Evolutionary conservation across 495 filamentous ascomycete species (phyloP), one percentile per base, ranked within the genome.

Genomic region (Daldinia childiae): DNA sequence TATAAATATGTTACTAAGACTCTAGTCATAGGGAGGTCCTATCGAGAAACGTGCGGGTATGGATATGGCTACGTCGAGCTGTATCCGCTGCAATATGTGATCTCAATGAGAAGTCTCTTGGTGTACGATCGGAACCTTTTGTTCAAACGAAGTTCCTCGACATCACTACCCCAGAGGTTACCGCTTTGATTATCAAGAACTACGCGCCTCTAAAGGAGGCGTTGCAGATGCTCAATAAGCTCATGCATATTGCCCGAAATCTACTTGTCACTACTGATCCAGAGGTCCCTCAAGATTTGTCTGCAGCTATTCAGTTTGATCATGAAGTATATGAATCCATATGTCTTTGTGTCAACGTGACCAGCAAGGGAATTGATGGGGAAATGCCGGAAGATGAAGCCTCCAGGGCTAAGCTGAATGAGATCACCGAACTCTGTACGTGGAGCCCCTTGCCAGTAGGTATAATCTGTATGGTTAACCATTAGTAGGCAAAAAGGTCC

Each of bases 321-420:
- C 89, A 92, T 73, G 87, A 93, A 74, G 88, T 98, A n/a, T 87
- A 93, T 67, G 90, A 91, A 62, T 81, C 95, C 27, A 91, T 97
- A 66, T 91, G 91, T 73, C 87, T 93, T 15, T 95, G 92, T 77
- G 90, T 97, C 30, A 87, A 92, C 58, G 93, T 98, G 0, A 95
- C 94, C 0, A 94, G 94, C 58, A 88, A 93, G 75, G 94, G 93
- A 0, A 97, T 93, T 68, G 94, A 97, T 77, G 92, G 93, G 14
- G 92, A 96, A 72, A 90, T 90, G 74, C 74, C 76, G 0, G 87
- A 96, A 26, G 90, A 93, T 64, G 90, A 91, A 58, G 71, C 76
- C 3, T 82, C 80, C 0, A 79, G 83, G 17, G 71, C 68, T 11
- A 87, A 82, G 59, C 62, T 88, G 14, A 82, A 82, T 50, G 85